Percentiles rank a stretch among this genome's conserved stretches.
These are phyloP conservation scores for Geotrichum bryndzae DNA, from an alignment of 1,139 yeast species.

Conservation along the genomic window DNA sequence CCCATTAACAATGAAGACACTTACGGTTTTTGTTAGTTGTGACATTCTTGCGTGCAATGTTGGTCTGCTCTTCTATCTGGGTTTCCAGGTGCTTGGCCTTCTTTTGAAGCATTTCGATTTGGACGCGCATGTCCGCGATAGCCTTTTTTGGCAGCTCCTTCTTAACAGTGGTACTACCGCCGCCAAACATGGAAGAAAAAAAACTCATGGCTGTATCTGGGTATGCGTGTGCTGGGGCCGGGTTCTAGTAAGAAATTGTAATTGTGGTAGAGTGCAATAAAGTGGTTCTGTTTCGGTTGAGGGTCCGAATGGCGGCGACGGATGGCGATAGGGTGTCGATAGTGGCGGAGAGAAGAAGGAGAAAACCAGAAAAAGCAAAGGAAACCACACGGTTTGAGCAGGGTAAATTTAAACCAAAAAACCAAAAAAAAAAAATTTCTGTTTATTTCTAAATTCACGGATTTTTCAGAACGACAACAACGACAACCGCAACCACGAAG, in stretches of 20 bases:
- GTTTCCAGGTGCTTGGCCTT: slow-evolving; percentile 76
- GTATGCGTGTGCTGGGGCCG: background rate
- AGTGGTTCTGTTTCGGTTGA: background rate
- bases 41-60: slow-evolving; percentile 66
- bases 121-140: slow-evolving; percentile 82
- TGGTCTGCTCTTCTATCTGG: slow-evolving; percentile 78
- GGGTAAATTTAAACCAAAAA: background rate
- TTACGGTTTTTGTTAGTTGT: slow-evolving; percentile 57
- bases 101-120: slow-evolving; percentile 78
- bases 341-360: slow-evolving; percentile 1
- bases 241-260: background rate
- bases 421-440: no score
- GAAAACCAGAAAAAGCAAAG: background rate
- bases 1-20: slow-evolving; percentile 6
- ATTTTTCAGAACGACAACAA: background rate
- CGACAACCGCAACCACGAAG: background rate
- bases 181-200: slow-evolving; percentile 45
- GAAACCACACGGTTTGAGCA: background rate
- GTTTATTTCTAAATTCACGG: no score
- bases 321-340: background rate
- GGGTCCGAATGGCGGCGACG: background rate
- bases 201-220: slow-evolving; percentile 40
- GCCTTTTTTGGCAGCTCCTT: slow-evolving; percentile 90
- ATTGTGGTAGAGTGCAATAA: background rate
- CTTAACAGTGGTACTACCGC: slow-evolving; percentile 60